Evolutionary conservation across 108 stramenopile species (phyloP), one percentile per base, ranked within the genome.

Genomic region (Cylindrotheca fusiformis): DNA sequence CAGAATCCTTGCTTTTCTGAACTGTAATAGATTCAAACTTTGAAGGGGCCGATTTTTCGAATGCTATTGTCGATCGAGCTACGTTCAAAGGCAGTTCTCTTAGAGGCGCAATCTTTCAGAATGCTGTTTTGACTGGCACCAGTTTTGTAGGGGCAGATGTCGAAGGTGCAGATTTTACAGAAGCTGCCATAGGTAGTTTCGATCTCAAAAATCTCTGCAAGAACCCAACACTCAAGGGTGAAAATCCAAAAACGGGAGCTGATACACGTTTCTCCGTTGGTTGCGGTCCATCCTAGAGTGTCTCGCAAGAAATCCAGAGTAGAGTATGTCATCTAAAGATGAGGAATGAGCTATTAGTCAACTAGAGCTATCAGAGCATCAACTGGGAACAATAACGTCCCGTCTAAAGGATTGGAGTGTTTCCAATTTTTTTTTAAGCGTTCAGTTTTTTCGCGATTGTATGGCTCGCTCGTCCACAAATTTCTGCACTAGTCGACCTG

Each of bases 171-270:
- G 97, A 98, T 76, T 98, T 98, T 69, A 91, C 94, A 0, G 95
- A 94, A 55, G 81, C 92, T 0, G 86, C 84, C 57, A 78, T 96
- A 59, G 96, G 96, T 31, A 88, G 90, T 53, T 98, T 93, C 63
- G 96, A 98, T 67, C 79, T 93, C 55, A 72, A 78, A 55, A 81
- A 77, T 46, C 74, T 98, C 45, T 98, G 97, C 86, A 91, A 93
- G 72, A 98, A 98, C 61, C 97, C 97, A 20, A 95, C 97, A 5
- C 75, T 98, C 41, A 90, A 93, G 84, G 97, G 97, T 27, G 84
- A 84, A 32, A 98, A 98, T 59, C 90, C 95, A 1, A 69, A 60
- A 1, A 96, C 96, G 20, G 94, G 94, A 18, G 84, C 68, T 6
- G 88, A 90, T 48, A 90, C 94, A 33, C 64, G 79, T 18, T 31